Base-by-base conservation (phyloP, 2,329 filamentous ascomycete genomes). In the Verticillium albo-atrum region DNA sequence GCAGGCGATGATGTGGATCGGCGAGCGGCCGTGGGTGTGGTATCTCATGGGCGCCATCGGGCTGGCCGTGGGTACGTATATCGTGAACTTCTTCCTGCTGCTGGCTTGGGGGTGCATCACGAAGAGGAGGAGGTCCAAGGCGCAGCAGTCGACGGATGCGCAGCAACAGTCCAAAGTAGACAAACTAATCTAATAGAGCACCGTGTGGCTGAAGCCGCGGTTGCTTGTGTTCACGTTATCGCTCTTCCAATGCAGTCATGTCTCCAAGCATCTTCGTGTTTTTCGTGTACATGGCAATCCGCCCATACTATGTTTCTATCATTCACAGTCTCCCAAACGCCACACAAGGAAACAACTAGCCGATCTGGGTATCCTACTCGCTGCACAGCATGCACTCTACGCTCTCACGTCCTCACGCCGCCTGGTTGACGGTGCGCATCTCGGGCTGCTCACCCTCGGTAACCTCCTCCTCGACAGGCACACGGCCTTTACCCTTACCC, bases 1-100 rank as follows among this genome's bases (percentile, higher is more conserved):
- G 3, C 72, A 77, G 62, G 70, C 74, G 0, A 74, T 82, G 56
- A 80, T 81, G 70, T 82, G 77, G 77, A 71, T 81, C 68, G 75
- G 78, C 4, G 65, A 68, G 2, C 65, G 67, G 6, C 70, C 69
- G 0, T 74, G 69, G 70, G 61, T 67, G 3, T 74, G 72, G 72
- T 72, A 68, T 60, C 30, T 51, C 47, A 51, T 74, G 58, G 70
- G 68, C 6, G 64, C 55, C 1, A 54, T 73, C 25, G 71, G 69
- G 20, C 53, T 67, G 9, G 53, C 61, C 12, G 26, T 62, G n/a
- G 67, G 66, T 55, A 50, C 66, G 3, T 61, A 42, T 25, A 7
- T 68, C 14, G 26, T 68, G 28, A 68, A 68, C 57, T 59, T 25
- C n/a, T 23, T 47, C 37, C 37, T 47, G 6, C n/a, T 47, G 37